Percentiles rank a stretch among this genome's conserved stretches.
These are phyloP conservation scores for Boletellus emodensis DNA, from an alignment of 768 basidiomycete species.

Conservation along the genomic window DNA sequence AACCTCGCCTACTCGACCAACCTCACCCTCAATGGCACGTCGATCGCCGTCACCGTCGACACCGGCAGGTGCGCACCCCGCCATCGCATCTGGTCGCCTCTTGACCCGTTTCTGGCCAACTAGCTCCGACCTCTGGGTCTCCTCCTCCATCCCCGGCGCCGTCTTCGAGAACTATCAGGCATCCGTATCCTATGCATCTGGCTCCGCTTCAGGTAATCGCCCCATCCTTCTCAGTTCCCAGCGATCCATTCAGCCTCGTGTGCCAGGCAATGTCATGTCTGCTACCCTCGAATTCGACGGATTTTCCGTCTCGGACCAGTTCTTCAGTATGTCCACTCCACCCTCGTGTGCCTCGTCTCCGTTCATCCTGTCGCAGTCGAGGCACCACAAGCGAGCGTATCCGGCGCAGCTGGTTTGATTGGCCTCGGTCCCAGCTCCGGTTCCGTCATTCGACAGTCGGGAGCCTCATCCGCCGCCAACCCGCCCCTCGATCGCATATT, in stretches of 20 bases:
- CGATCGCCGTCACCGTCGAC: conserved; percentile 38
- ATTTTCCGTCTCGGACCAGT: conserved; percentile 48
- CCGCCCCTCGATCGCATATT: conserved; percentile 66
- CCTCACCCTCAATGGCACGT: conserved; percentile 35
- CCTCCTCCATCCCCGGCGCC: conserved; percentile 39
- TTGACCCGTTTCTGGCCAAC: conserved; percentile 14
- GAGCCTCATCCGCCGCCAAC: conserved; percentile 40
- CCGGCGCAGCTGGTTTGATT: conserved; percentile 34
- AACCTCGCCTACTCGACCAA: conserved; percentile 38
- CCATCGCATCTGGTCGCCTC: not conserved
- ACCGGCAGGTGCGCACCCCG: conserved; percentile 40
- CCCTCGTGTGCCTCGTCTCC: not conserved
- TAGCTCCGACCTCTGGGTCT: conserved; percentile 67
- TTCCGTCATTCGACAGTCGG: conserved; percentile 41
- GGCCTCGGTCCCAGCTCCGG: conserved; percentile 64
- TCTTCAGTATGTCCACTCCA: conserved; percentile 10
- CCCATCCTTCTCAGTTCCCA: not conserved
- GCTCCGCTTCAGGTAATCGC: conserved; percentile 43
- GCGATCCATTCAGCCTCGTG: not conserved
- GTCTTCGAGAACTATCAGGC: conserved; percentile 36
- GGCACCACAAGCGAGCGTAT: conserved; percentile 9
- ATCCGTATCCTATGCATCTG: conserved; percentile 51
- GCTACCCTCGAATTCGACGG: conserved; percentile 30
- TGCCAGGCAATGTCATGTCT: conserved; percentile 27
- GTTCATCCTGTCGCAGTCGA: conserved; percentile 18